Percentiles rank a stretch among this genome's conserved stretches.
phyloP scores from a whole-genome alignment of 2,329 filamentous ascomycete species.

The Nemania abortiva region DNA sequence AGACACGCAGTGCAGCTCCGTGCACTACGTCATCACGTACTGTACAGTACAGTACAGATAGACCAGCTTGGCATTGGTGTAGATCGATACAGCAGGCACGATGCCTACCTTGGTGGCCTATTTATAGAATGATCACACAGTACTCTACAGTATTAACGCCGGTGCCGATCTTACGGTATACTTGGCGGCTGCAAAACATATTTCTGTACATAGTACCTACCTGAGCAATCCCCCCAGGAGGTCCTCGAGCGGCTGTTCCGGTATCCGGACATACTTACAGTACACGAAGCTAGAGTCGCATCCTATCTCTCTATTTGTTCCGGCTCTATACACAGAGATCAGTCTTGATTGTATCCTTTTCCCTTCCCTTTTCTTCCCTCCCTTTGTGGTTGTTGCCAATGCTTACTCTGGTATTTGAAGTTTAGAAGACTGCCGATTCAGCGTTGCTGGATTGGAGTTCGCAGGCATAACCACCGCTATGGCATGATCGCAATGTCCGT shows the following conservation, averaged over 20 bases:
- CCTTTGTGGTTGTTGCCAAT: background rate
- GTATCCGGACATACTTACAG: too few relatives aligned
- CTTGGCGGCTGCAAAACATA: background rate
- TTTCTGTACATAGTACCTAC: too few relatives aligned
- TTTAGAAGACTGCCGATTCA: constrained; percentile 24
- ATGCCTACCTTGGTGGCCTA: too few relatives aligned
- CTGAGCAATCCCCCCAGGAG: too few relatives aligned
- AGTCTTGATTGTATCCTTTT: background rate
- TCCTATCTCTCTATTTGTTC: too few relatives aligned
- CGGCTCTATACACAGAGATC: too few relatives aligned
- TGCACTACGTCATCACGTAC: constrained; percentile 40
- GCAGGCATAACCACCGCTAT: constrained; percentile 22
- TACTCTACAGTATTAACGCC: background rate
- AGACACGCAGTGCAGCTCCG: constrained; percentile 20
- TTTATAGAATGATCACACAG: background rate
- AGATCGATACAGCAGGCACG: too few relatives aligned
- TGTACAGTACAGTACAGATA: constrained; percentile 13
- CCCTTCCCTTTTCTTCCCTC: background rate
- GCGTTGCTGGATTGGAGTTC: constrained; percentile 39
- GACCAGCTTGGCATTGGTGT: background rate
- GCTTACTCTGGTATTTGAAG: background rate
- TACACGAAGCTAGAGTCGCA: too few relatives aligned
- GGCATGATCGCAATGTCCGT: constrained; percentile 24
- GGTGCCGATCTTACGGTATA: background rate
- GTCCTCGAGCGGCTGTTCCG: too few relatives aligned